phyloP scores from a whole-genome alignment of 305 asterid genomes.

The Stenogyne calaminthoides region DNA sequence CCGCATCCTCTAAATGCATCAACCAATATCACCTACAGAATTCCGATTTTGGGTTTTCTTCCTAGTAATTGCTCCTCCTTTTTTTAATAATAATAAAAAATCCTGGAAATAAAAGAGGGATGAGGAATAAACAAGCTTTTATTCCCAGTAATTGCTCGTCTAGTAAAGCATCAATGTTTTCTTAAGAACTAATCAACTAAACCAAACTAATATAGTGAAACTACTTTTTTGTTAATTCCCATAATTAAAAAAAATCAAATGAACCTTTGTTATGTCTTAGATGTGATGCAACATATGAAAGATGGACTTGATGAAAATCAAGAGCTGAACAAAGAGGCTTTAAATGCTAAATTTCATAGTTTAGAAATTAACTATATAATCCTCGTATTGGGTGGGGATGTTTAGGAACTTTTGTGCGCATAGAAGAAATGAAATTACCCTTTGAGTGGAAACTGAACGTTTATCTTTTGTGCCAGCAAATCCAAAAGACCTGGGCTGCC shows the following conservation, averaged over 20 bases:
- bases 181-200: neutral
- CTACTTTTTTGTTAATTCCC: neutral
- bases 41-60: neutral
- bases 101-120: too few species aligned
- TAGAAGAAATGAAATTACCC: conserved; percentile 52
- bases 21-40: neutral
- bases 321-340: neutral
- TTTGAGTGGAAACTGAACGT: conserved; percentile 87
- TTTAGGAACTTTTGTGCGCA: neutral
- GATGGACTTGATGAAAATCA: neutral
- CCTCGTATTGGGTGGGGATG: neutral
- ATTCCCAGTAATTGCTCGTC: neutral
- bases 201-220: conserved; percentile 9
- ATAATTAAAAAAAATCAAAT: neutral
- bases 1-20: too few species aligned
- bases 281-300: neutral
- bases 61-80: neutral
- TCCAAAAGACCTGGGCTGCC: conserved; percentile 91
- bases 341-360: neutral
- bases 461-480: conserved; percentile 98
- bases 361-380: neutral
- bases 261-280: neutral
- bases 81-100: too few species aligned
- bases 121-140: too few species aligned
- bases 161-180: neutral